Evolutionary conservation across 2,329 filamentous ascomycete species (phyloP).

Genomic region (Colletotrichum siamense): DNA sequence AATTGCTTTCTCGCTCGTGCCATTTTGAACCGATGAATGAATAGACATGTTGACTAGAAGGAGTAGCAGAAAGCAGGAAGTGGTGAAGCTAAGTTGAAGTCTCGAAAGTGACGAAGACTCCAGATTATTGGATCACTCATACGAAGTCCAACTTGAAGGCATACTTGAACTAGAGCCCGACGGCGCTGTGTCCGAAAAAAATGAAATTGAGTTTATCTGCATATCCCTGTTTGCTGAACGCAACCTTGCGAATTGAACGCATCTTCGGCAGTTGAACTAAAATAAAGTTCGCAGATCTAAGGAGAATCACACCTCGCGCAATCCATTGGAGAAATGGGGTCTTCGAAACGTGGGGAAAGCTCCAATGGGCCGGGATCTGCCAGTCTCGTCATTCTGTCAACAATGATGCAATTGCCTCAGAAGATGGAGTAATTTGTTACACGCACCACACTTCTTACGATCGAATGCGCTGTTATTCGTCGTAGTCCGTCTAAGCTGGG

Average conservation of each 20-base stretch:
- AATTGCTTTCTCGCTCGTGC: not conserved
- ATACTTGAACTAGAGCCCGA: not conserved
- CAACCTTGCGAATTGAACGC: no score
- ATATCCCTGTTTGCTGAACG: no score
- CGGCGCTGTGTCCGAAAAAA: not conserved
- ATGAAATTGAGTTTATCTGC: not conserved
- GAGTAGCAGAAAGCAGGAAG: not conserved
- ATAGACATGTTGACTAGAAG: not conserved
- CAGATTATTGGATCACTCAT: not conserved
- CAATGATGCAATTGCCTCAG: slow-evolving; percentile 3
- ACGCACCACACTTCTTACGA: not conserved
- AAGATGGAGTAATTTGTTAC: not conserved
- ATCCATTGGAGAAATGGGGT: not conserved
- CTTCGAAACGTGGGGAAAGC: not conserved
- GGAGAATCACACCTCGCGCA: not conserved
- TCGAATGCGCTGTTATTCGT: not conserved
- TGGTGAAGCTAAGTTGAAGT: not conserved
- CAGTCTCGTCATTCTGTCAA: not conserved
- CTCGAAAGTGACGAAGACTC: not conserved
- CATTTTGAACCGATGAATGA: not conserved
- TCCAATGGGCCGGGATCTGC: not conserved
- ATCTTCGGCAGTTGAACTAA: not conserved
- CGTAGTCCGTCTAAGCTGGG: not conserved
- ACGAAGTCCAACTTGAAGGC: not conserved
- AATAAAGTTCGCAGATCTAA: slow-evolving; percentile 6